Evolutionary conservation across 768 basidiomycete genomes (phyloP), one percentile per base, ranked within the genome.

Genomic region (Naganishia friedmannii): DNA sequence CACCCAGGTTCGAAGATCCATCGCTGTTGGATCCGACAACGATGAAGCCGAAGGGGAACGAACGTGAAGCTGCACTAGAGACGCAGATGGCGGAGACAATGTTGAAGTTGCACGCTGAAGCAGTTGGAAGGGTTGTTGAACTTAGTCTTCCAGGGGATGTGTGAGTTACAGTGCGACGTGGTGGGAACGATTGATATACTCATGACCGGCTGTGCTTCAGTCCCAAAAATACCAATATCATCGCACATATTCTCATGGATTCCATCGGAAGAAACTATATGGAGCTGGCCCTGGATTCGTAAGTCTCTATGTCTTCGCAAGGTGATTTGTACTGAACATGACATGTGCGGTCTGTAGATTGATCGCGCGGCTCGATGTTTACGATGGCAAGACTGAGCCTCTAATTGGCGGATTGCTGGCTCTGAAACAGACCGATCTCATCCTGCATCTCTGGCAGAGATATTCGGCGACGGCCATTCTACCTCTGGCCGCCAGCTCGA

Each of bases 101-200:
- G 88, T 83, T 98, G 19, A 91, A 88, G 79, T 97, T 95, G 93
- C 96, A 99, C 80, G 95, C 96, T 1, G 96, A 99, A 79, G 92
- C 93, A 5, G 88, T 96, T 32, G 95, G 96, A 4, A 84, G 96
- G 74, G 94, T 92, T 73, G 91, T 94, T 13, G 96, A 98, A 81
- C 83, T 99, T 56, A 93, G 88, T 76, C 81, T 88, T 13, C 77
- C 86, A 9, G 88, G 86, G 53, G 96, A 99, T 76, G 87, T 94
- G 93, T 96, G 77, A 82, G 91, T 84, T 15, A 4, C 19, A 31
- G 29, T 45, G 28, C 46, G 31, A 15, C 29, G n/a, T 46, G 12
- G 23, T 9, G 10, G n/a, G n/a, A 19, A 21, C 51, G 5, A 23
- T 0, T 26, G 55, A 51, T 21, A 45, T 29, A 15, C 68, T 32